A percentile compares a stretch with the other conserved stretches of the same genome.
Evolutionary conservation across 495 filamentous ascomycete genomes (phyloP).

Genomic region (Trichocladium uniseriatum): DNA sequence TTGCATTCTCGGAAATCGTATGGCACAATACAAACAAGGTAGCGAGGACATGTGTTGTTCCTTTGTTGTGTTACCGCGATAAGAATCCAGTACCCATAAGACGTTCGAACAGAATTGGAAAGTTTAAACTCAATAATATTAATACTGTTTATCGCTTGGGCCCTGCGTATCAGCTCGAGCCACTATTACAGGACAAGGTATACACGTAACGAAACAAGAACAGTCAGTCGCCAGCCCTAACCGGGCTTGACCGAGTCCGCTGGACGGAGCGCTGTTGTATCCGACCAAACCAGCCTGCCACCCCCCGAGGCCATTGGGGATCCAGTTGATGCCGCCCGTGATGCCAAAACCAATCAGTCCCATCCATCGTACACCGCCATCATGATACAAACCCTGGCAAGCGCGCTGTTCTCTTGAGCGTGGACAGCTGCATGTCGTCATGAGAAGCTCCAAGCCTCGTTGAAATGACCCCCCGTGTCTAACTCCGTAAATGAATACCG

Average conservation of each 20-base stretch:
- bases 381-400: slow-evolving; percentile 4
- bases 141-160: slow-evolving; percentile 8
- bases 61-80: too few relatives aligned
- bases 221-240: too few relatives aligned
- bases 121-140: slow-evolving; percentile 10
- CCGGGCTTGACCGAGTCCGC: background rate
- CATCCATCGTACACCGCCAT: slow-evolving; percentile 14
- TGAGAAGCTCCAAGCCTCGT: slow-evolving; percentile 17
- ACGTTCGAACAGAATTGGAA: too few relatives aligned
- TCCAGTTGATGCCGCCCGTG: slow-evolving; percentile 5
- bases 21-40: too few relatives aligned
- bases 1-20: too few relatives aligned
- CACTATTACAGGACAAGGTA: slow-evolving; percentile 12
- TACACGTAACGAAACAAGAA: slow-evolving; percentile 14
- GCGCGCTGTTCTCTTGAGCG: background rate
- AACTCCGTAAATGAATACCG: slow-evolving; percentile 31
- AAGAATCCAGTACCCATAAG: too few relatives aligned
- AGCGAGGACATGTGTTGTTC: too few relatives aligned
- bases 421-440: slow-evolving; percentile 17
- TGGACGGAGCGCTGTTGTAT: background rate
- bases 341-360: slow-evolving; percentile 5
- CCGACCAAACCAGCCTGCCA: background rate
- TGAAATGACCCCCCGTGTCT: slow-evolving; percentile 20
- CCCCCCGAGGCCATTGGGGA: background rate
- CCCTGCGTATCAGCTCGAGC: slow-evolving; percentile 2